Base-by-base conservation (phyloP, 2,329 filamentous ascomycete genomes). In the Triangularia verruculosa region DNA sequence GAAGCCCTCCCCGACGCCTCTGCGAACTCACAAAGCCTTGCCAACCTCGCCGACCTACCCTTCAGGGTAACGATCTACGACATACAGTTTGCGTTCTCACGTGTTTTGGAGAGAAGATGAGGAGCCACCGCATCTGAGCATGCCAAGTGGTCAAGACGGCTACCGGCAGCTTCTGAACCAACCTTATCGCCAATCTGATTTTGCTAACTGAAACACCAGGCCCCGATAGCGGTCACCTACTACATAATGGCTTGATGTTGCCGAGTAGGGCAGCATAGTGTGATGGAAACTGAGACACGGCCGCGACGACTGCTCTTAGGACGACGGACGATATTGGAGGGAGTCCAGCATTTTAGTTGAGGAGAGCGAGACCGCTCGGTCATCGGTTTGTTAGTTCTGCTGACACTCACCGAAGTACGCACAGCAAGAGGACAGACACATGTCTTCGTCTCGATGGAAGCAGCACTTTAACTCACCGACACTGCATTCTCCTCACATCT, bases 71-170 rank as follows among this genome's bases (percentile, higher is more conserved):
- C 51, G 51, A 54, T 54, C 51, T 27, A 54, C 51, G 27, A 13
- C 51, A 54, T 54, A 54, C n/a, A 27, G 9, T 6, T 24, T 27
- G 25, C 20, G 22, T 8, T 27, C 47, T 24, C 51, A 27, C 22
- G 15, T 20, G n/a, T 20, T 17, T 17, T 17, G 7, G n/a, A 17
- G n/a, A 8, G n/a, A 9, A 20, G 39, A 20, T 47, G 39, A 47
- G 3, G 39, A 47, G 32, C 56, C 34, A 30, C 15, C 9, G n/a
- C 15, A 32, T 59, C 51, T 24, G 51, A 24, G 51, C 12, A 51
- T 20, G 39, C 57, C 57, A 59, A 52, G 39, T 59, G 57, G 57
- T 52, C 13, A 17, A 59, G 39, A 32, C 39, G 57, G 57, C 25
- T 30, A 11, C 28, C 57, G 12, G 34, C 57, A 59, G 30, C 3